phyloP scores from a whole-genome alignment of 345 rosid genomes.

The Euphorbia lathyris region DNA sequence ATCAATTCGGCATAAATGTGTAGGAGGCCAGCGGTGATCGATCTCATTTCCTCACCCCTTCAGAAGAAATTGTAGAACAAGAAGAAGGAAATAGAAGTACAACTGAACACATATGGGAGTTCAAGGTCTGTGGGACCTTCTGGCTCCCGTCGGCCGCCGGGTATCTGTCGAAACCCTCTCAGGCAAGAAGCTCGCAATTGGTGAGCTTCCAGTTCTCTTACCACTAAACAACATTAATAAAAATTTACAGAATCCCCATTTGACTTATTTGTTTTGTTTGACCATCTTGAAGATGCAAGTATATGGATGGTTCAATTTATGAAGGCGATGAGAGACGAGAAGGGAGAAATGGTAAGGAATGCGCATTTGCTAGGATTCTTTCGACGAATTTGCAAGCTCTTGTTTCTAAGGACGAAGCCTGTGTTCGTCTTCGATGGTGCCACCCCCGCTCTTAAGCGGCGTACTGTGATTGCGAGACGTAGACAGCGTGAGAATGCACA shows the following conservation, averaged over 20 bases:
- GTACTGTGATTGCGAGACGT: constrained; percentile 87
- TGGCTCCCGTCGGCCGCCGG: constrained; percentile 92
- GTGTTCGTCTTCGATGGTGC: constrained; percentile 93
- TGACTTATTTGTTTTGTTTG: neutral
- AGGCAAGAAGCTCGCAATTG: constrained; percentile 79
- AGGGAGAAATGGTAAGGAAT: constrained; percentile 86
- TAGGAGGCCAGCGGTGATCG: neutral
- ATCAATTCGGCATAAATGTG: neutral
- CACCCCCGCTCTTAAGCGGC: constrained; percentile 87
- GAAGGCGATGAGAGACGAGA: constrained; percentile 97
- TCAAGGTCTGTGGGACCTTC: constrained; percentile 76
- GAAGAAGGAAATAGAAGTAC: neutral
- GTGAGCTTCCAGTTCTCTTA: constrained; percentile 27
- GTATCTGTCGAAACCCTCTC: constrained; percentile 93
- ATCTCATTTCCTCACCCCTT: too few species aligned
- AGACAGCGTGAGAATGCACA: constrained; percentile 91
- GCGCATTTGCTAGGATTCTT: constrained; percentile 92
- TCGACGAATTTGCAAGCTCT: constrained; percentile 85
- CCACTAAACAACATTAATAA: neutral
- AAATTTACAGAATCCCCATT: neutral
- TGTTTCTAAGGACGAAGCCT: constrained; percentile 77
- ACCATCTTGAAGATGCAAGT: constrained; percentile 63
- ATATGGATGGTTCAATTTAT: constrained; percentile 98
- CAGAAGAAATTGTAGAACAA: too few species aligned
- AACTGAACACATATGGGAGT: constrained; percentile 47